A percentile compares a stretch with the other conserved stretches of the same genome.
Conservation (phyloP, 768 basidiomycete genomes). For the Boletus reticulatus region DNA sequence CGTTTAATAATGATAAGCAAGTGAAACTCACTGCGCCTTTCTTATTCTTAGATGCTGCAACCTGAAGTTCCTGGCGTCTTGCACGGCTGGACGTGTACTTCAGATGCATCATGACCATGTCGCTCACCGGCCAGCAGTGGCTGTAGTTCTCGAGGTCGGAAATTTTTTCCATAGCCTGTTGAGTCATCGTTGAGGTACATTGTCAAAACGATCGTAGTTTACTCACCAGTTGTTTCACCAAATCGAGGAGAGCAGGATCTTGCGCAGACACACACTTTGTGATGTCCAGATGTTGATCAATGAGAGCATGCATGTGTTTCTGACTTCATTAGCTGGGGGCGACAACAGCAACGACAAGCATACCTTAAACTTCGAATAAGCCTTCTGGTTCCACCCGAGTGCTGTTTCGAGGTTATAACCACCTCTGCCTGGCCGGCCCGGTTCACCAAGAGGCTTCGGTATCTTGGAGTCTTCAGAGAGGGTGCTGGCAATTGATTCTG, state of each 20-base stretch:
- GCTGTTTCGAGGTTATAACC: neutral
- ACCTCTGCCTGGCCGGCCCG: neutral
- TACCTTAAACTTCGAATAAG: neutral
- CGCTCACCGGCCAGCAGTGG: no score
- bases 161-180: no score
- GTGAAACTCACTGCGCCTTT: no score
- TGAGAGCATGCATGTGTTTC: neutral
- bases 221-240: neutral
- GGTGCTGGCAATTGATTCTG: neutral
- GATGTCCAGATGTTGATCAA: neutral
- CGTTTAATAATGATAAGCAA: no score
- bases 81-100: no score
- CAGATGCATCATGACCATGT: no score
- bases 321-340: neutral
- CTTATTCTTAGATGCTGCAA: no score
- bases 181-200: no score
- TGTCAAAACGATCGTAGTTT: no score
- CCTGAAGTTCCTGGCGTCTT: no score
- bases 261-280: neutral
- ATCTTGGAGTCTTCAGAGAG: neutral
- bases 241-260: neutral
- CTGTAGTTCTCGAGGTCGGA: no score
- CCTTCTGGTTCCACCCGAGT: neutral
- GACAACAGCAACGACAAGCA: neutral
- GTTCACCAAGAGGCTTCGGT: neutral